phyloP scores from a whole-genome alignment of 768 basidiomycete species.

The Mycena metata region DNA sequence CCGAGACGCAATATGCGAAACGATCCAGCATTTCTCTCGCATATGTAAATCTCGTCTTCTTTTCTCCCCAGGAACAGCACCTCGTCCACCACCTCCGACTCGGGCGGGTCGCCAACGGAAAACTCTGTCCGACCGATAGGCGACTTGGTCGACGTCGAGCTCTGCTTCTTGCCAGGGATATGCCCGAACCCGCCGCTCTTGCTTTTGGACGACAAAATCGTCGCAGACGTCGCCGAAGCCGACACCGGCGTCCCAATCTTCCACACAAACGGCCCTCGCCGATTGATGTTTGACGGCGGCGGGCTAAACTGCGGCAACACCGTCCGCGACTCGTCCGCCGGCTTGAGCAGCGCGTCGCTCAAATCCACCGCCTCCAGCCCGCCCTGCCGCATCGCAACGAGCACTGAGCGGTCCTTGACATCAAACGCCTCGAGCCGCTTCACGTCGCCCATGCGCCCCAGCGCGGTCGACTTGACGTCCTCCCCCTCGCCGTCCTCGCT shows the following conservation, averaged over 20 bases:
- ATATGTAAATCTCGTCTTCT: slow-evolving; percentile 83
- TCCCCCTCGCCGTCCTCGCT: slow-evolving; percentile 73
- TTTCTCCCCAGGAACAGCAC: slow-evolving; percentile 86
- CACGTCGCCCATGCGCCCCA: slow-evolving; percentile 80
- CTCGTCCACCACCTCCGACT: slow-evolving; percentile 71
- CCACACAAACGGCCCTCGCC: slow-evolving; percentile 85
- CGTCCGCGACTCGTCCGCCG: slow-evolving; percentile 84
- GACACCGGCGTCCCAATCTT: slow-evolving; percentile 81
- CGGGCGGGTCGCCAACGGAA: slow-evolving; percentile 58
- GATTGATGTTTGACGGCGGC: slow-evolving; percentile 70
- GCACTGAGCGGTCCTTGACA: slow-evolving; percentile 77
- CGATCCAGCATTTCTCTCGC: slow-evolving; percentile 79
- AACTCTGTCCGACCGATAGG: slow-evolving; percentile 65
- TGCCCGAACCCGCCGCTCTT: slow-evolving; percentile 53
- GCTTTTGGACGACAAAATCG: slow-evolving; percentile 56
- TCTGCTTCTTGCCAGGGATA: slow-evolving; percentile 63
- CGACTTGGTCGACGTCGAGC: slow-evolving; percentile 61
- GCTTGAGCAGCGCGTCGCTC: slow-evolving; percentile 81
- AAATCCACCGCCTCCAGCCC: slow-evolving; percentile 87
- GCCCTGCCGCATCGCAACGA: slow-evolving; percentile 89
- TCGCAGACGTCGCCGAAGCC: slow-evolving; percentile 53
- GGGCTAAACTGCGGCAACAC: slow-evolving; percentile 79
- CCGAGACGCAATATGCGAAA: slow-evolving; percentile 83
- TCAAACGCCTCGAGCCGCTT: slow-evolving; percentile 89
- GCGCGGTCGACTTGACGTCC: slow-evolving; percentile 49